Conservation (phyloP, 768 basidiomycete species). For the Mycena metata region DNA sequence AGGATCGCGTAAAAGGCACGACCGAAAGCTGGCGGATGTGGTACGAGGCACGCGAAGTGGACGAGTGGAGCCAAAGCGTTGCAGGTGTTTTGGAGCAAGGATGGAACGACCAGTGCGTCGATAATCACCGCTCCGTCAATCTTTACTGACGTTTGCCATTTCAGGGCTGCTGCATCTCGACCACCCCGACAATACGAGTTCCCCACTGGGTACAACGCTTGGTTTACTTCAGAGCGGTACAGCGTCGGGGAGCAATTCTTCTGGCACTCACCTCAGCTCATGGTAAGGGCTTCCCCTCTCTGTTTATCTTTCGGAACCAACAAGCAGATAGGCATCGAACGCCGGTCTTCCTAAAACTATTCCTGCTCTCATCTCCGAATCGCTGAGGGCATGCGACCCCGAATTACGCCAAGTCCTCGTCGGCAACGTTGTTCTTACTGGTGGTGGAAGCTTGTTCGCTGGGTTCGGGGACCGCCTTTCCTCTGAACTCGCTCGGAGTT, state of each 20-base stretch:
- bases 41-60: constrained; percentile 86
- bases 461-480: constrained; percentile 90
- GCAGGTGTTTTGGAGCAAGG: constrained; percentile 88
- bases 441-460: constrained; percentile 88
- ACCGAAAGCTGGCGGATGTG: constrained; percentile 87
- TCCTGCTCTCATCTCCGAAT: constrained; percentile 79
- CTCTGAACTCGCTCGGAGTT: constrained; percentile 78
- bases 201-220: constrained; percentile 90
- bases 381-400: constrained; percentile 88
- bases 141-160: constrained; percentile 2
- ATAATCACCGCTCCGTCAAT: background rate
- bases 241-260: constrained; percentile 92
- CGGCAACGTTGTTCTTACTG: constrained; percentile 95
- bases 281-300: constrained; percentile 52
- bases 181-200: constrained; percentile 89
- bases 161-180: constrained; percentile 71
- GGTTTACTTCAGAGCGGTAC: constrained; percentile 87
- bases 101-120: constrained; percentile 88
- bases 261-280: constrained; percentile 71
- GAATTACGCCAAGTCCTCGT: constrained; percentile 93
- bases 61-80: constrained; percentile 93
- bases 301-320: constrained; percentile 7
- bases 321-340: constrained; percentile 61
- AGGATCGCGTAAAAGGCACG: constrained; percentile 78
- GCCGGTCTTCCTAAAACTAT: constrained; percentile 82